These are phyloP conservation scores for Sugiyamaella americana DNA, from an alignment of 805 yeast genomes.

Conservation along the genomic window DNA sequence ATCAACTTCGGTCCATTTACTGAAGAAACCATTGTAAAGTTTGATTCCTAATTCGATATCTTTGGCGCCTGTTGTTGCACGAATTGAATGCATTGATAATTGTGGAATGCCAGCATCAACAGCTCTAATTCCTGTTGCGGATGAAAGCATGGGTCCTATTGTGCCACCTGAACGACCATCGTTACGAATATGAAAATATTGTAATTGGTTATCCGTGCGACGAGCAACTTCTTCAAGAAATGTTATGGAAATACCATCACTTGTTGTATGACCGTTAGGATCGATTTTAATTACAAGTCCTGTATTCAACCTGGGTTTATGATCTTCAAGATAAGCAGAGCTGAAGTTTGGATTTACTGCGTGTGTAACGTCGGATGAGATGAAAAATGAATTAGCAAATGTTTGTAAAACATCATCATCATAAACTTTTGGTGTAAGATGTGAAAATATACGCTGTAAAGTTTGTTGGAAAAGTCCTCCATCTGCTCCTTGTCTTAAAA, in stretches of 20 bases:
- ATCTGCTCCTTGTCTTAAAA: constrained; percentile 70
- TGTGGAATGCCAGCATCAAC: constrained; percentile 80
- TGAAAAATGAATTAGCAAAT: constrained; percentile 65
- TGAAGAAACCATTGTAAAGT: constrained; percentile 62
- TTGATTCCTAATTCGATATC: constrained; percentile 68
- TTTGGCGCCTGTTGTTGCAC: constrained; percentile 71
- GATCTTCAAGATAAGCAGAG: constrained; percentile 60
- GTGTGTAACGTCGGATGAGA: constrained; percentile 81
- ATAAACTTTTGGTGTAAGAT: constrained; percentile 19
- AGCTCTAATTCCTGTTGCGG: constrained; percentile 36
- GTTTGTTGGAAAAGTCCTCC: constrained; percentile 64
- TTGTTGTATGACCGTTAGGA: constrained; percentile 76
- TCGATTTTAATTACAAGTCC: constrained; percentile 67
- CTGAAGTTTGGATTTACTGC: constrained; percentile 69
- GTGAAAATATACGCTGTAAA: constrained; percentile 39
- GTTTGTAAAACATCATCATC: constrained; percentile 34
- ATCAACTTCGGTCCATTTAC: constrained; percentile 52
- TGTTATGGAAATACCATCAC: constrained; percentile 68
- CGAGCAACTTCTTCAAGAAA: constrained; percentile 63
- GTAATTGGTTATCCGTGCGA: constrained; percentile 55
- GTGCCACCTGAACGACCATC: constrained; percentile 83
- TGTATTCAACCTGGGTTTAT: constrained; percentile 69
- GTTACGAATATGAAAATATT: constrained; percentile 78
- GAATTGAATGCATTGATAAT: constrained; percentile 77
- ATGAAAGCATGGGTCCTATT: constrained; percentile 55